A percentile compares a stretch with the other conserved stretches of the same genome.
Conservation (phyloP, 345 rosid species). For the Clarkia xantiana region DNA sequence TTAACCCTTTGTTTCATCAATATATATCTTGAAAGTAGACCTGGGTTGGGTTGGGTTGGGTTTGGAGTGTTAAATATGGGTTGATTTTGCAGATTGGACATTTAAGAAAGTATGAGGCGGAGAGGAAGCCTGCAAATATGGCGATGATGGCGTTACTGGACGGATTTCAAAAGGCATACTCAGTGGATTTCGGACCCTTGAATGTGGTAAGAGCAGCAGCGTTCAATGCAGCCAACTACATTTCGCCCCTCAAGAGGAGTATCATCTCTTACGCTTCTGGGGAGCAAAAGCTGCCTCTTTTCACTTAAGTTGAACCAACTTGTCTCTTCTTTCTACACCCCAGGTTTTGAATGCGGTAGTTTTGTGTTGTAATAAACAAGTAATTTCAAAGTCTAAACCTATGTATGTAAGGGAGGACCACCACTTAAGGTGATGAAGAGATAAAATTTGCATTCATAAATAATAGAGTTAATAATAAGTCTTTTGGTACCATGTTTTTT, state of each 20-base stretch:
- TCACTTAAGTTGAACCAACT: slow-evolving; percentile 11
- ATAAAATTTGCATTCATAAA: too few relatives aligned
- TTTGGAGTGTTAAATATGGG: not conserved
- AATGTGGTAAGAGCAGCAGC: slow-evolving; percentile 75
- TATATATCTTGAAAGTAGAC: too few relatives aligned
- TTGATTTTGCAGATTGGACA: slow-evolving; percentile 27
- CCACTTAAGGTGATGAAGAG: too few relatives aligned
- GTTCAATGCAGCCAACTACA: slow-evolving; percentile 58
- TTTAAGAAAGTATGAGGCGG: slow-evolving; percentile 59
- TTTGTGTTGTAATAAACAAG: too few relatives aligned
- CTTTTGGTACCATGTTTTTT: too few relatives aligned
- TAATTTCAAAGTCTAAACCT: too few relatives aligned
- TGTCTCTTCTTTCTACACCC: not conserved
- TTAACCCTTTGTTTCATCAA: too few relatives aligned
- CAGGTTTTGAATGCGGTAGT: too few relatives aligned
- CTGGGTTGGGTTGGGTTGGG: too few relatives aligned
- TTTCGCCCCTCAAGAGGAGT: slow-evolving; percentile 64
- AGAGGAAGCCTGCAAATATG: slow-evolving; percentile 64
- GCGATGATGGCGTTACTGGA: slow-evolving; percentile 85
- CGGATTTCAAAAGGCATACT: slow-evolving; percentile 75
- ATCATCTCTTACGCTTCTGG: slow-evolving; percentile 86
- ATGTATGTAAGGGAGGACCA: too few relatives aligned
- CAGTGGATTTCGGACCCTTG: slow-evolving; percentile 70
- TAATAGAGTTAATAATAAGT: too few relatives aligned
- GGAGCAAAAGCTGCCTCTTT: slow-evolving; percentile 43